Base-by-base conservation (phyloP, 78 protist genomes). In the Isochrysis galbana region DNA sequence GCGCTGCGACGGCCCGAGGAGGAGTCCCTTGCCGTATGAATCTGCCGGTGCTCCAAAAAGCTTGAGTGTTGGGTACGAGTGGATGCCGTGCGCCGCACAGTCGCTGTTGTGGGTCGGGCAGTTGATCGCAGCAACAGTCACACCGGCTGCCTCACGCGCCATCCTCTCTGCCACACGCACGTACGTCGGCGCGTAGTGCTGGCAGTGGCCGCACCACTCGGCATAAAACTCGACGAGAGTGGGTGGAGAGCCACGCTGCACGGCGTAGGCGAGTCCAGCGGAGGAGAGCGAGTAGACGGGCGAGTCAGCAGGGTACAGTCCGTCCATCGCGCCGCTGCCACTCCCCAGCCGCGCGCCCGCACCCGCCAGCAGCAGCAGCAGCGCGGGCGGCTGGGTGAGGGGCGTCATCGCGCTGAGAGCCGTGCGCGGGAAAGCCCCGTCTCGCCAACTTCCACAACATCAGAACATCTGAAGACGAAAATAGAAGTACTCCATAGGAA, bases 201-300 rank as follows among this genome's bases (percentile, higher is more conserved):
- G 83, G 45, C 83, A 72, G 83, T 72, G 83, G 23, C 83, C 83
- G 83, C 83, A 72, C 83, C 83, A 72, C 83, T 19, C 11, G 34
- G 83, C 39, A 44, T 72, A 72, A 5, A 5, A 11, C 83, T 72
- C 83, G 83, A 72, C 34, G 23, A 72, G 34, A 39, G 17, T 5
- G n/a, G n/a, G n/a, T 29, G 83, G 5, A 4, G 34, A 2, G 44
- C 45, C 45, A 14, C 4, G 36, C 36, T 67, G 41, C 23, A 23
- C 77, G 77, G 14, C 41, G 36, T 21, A 3, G 5, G 83, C 83
- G 83, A 38, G 83, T 21, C 14, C 46, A 0, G 11, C 5, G 17
- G 83, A 32, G 29, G 19, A 2, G 34, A 72, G 45, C 23, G 45
- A 22, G 34, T 1, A 21, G 44, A 72, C 83, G 45, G 83, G 45